Percentiles rank a stretch among this genome's conserved stretches.
These are phyloP conservation scores for Debaryomyces hansenii DNA, from an alignment of 805 yeast genomes.

Conservation along the genomic window DNA sequence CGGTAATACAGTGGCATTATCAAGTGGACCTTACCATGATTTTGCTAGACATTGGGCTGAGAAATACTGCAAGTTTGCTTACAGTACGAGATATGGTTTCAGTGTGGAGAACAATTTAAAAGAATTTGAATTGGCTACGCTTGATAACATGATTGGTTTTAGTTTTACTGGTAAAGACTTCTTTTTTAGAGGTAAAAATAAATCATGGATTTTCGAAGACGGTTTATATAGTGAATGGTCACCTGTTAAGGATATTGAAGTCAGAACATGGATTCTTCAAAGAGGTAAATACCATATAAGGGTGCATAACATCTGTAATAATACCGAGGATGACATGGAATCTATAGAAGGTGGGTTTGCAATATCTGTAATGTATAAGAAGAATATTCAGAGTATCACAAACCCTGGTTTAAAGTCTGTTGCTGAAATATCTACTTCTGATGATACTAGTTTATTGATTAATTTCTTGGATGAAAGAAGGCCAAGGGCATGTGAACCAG, in stretches of 20 bases:
- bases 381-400: background rate
- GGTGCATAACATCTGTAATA: constrained; percentile 7
- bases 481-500: constrained; percentile 10
- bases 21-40: constrained; percentile 10
- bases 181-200: constrained; percentile 97
- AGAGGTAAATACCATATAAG: constrained; percentile 8
- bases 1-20: constrained; percentile 8
- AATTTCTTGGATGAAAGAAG: constrained; percentile 6
- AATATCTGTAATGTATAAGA: background rate
- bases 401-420: background rate
- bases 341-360: constrained; percentile 14
- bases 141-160: constrained; percentile 14
- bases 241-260: constrained; percentile 6
- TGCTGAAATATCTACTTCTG: background rate
- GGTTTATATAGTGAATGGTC: constrained; percentile 8
- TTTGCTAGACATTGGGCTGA: constrained; percentile 5
- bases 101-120: constrained; percentile 6
- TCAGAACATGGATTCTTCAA: constrained; percentile 8
- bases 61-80: constrained; percentile 12
- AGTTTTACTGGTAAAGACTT: constrained; percentile 7
- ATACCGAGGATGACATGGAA: constrained; percentile 1
- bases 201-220: constrained; percentile 76
- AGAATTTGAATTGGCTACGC: constrained; percentile 4
- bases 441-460: constrained; percentile 2
- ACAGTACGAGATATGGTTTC: constrained; percentile 10